These are phyloP conservation scores for Podosphaera xanthii DNA, from an alignment of 2,329 filamentous ascomycete genomes.

Conservation along the genomic window DNA sequence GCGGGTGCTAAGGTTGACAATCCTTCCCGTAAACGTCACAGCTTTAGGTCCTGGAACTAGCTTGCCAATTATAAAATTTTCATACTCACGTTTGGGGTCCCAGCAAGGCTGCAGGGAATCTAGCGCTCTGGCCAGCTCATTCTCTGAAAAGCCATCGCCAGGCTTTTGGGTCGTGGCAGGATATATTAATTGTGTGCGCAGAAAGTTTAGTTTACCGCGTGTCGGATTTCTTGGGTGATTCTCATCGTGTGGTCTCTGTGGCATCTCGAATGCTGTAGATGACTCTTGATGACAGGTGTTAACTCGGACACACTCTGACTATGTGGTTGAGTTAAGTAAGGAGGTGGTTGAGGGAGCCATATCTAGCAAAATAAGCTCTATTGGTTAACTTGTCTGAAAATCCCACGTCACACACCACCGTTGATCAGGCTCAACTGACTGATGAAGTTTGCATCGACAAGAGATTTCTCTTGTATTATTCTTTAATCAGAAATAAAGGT, in stretches of 20 bases:
- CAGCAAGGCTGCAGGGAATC: conserved; percentile 19
- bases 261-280: neutral
- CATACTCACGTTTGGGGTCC: conserved; percentile 23
- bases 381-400: too few relatives aligned
- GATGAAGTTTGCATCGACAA: too few relatives aligned
- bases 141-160: conserved; percentile 29
- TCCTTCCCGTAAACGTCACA: conserved; percentile 28
- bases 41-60: conserved; percentile 26
- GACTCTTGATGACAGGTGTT: too few relatives aligned
- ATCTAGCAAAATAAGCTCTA: too few relatives aligned
- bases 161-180: conserved; percentile 4
- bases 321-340: too few relatives aligned
- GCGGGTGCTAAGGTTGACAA: conserved; percentile 30
- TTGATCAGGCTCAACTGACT: too few relatives aligned
- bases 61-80: conserved; percentile 23
- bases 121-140: conserved; percentile 20
- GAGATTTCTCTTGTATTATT: too few relatives aligned
- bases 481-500: too few relatives aligned
- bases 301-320: too few relatives aligned
- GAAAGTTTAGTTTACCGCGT: too few relatives aligned
- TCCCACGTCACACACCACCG: too few relatives aligned
- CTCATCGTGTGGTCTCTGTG: conserved; percentile 2
- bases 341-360: too few relatives aligned
- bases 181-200: neutral
- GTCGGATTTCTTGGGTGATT: neutral